phyloP scores from a whole-genome alignment of 805 yeast species.

The Priceomyces carsonii region DNA sequence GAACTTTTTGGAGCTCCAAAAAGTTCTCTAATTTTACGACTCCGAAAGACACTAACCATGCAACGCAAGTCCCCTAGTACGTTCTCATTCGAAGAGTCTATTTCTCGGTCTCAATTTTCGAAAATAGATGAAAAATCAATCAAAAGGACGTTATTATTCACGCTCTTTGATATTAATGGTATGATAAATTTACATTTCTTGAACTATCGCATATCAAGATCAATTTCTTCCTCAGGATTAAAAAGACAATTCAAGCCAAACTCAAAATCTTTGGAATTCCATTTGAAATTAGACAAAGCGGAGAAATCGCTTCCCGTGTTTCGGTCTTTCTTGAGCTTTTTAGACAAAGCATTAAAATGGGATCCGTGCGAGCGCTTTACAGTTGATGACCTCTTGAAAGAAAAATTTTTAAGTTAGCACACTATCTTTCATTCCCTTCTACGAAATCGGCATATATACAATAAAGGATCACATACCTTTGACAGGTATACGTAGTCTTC shows the following conservation, averaged over 20 bases:
- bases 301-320: constrained; percentile 12
- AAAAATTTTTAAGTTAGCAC: constrained; percentile 28
- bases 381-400: constrained; percentile 24
- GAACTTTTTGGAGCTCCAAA: constrained; percentile 51
- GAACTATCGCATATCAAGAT: constrained; percentile 24
- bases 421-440: no score
- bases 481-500: no score
- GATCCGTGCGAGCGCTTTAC: constrained; percentile 31
- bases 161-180: constrained; percentile 40
- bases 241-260: constrained; percentile 27
- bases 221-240: constrained; percentile 11
- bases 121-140: constrained; percentile 31
- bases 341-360: constrained; percentile 36
- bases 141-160: constrained; percentile 35
- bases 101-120: constrained; percentile 2
- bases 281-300: constrained; percentile 19
- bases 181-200: constrained; percentile 35
- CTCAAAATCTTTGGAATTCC: constrained; percentile 31
- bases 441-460: no score
- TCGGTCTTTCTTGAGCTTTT: constrained; percentile 24
- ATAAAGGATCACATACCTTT: no score
- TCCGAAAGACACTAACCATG: constrained; percentile 37
- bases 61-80: constrained; percentile 13
- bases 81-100: constrained; percentile 8
- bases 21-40: constrained; percentile 34